Percentiles rank a stretch among this genome's conserved stretches.
Conservation (phyloP, 2,329 filamentous ascomycete genomes). For the Helotiales sp. region DNA sequence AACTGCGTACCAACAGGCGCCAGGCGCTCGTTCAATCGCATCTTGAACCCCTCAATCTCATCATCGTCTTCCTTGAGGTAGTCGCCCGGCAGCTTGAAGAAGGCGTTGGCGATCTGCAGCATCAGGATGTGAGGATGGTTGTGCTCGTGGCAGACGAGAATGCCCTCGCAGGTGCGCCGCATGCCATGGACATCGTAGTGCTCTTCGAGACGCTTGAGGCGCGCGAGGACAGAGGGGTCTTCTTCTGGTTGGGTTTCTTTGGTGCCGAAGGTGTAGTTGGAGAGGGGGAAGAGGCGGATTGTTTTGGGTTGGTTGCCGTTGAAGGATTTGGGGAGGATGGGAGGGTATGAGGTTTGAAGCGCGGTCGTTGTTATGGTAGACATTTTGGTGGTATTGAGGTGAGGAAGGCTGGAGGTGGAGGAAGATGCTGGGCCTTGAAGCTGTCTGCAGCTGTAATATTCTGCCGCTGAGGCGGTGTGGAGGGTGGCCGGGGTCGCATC, state of each 20-base stretch:
- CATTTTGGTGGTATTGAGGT: conserved; percentile 56
- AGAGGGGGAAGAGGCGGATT: conserved; percentile 90
- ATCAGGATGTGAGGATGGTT: conserved; percentile 98
- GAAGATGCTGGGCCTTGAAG: background rate
- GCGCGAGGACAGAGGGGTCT: conserved; percentile 91
- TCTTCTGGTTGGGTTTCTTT: conserved; percentile 99
- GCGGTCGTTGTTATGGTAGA: conserved; percentile 80
- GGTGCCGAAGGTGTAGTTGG: conserved; percentile 98
- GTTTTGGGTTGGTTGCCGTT: conserved; percentile 87
- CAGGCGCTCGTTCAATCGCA: conserved; percentile 87
- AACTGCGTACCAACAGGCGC: conserved; percentile 86
- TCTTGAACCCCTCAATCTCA: conserved; percentile 94
- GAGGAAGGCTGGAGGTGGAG: conserved; percentile 1
- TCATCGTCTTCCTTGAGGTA: conserved; percentile 90
- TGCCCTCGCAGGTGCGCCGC: conserved; percentile 95
- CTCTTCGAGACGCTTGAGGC: conserved; percentile 92
- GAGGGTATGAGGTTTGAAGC: conserved; percentile 78
- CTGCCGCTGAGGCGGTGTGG: background rate
- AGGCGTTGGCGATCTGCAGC: conserved; percentile 98
- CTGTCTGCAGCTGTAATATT: background rate
- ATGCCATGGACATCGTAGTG: conserved; percentile 93
- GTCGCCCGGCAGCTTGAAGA: conserved; percentile 98
- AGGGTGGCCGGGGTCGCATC: background rate
- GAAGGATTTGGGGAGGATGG: conserved; percentile 81
- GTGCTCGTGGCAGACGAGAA: conserved; percentile 97